Conservation (phyloP, 345 rosid genomes). For the Ricinus communis region DNA sequence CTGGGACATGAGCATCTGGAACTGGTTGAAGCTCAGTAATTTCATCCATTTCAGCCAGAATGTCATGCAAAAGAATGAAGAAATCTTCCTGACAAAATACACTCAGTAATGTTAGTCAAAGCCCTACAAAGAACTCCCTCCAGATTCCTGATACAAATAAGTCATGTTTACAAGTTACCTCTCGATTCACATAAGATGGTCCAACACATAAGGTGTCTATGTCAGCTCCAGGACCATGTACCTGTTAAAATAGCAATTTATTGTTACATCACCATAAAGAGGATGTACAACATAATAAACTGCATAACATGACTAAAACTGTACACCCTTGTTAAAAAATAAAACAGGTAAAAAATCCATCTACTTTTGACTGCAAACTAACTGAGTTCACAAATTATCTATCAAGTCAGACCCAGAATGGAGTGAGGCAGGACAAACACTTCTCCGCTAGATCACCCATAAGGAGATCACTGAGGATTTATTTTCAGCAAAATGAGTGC, state of each 20-base stretch:
- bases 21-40: slow-evolving; percentile 33
- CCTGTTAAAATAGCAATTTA: slow-evolving; percentile 40
- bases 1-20: slow-evolving; percentile 36
- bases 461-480: not conserved
- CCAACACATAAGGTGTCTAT: slow-evolving; percentile 92
- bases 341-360: not conserved
- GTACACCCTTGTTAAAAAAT: not conserved
- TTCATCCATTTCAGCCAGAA: slow-evolving; percentile 31
- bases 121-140: not conserved
- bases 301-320: not conserved
- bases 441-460: not conserved
- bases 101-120: not conserved
- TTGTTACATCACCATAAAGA: not conserved
- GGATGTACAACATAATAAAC: not conserved
- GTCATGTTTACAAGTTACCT: slow-evolving; percentile 42
- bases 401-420: not conserved
- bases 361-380: slow-evolving; percentile 2
- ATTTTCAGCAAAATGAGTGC: not conserved
- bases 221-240: slow-evolving; percentile 93
- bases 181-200: slow-evolving; percentile 87
- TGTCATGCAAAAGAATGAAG: slow-evolving; percentile 32
- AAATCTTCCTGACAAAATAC: slow-evolving; percentile 25
- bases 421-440: not conserved
- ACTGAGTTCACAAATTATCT: not conserved
- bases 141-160: not conserved